Evolutionary conservation across 1,284 basidiomycete species (phyloP).

Genomic region (Rhodotorula sp.): DNA sequence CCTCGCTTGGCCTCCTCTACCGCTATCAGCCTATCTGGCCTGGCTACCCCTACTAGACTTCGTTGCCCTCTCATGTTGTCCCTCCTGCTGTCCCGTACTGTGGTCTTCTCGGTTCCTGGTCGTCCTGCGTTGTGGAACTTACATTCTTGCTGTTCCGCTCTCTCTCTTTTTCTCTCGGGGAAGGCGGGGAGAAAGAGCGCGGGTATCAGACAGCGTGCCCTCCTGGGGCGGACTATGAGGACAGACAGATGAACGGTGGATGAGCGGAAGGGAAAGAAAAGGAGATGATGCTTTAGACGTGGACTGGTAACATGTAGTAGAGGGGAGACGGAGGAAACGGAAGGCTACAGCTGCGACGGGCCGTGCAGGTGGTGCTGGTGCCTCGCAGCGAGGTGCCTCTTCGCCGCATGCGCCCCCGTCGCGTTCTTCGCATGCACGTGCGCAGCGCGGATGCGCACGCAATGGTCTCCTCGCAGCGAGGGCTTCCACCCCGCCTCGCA

Average conservation of each 20-base stretch:
- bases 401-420: not conserved
- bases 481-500: slow-evolving; percentile 48
- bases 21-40: too few species aligned
- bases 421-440: not conserved
- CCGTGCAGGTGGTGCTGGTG: slow-evolving; percentile 10
- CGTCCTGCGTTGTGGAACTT: too few species aligned
- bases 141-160: too few species aligned
- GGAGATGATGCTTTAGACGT: not conserved
- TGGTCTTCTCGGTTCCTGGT: too few species aligned
- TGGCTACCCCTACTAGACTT: not conserved
- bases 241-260: too few species aligned
- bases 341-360: slow-evolving; percentile 5
- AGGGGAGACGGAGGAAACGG: not conserved
- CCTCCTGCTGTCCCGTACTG: too few species aligned
- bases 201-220: too few species aligned
- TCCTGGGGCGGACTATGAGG: too few species aligned
- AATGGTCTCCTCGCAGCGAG: slow-evolving; percentile 21
- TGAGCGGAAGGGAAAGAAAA: too few species aligned
- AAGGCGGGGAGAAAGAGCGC: too few species aligned
- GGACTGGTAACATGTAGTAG: not conserved
- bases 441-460: slow-evolving; percentile 22
- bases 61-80: too few species aligned
- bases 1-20: not conserved
- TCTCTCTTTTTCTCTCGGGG: too few species aligned
- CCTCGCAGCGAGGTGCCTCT: slow-evolving; percentile 13